Conservation (phyloP, 441 rosid genomes). For the Erysimum pusillum region DNA sequence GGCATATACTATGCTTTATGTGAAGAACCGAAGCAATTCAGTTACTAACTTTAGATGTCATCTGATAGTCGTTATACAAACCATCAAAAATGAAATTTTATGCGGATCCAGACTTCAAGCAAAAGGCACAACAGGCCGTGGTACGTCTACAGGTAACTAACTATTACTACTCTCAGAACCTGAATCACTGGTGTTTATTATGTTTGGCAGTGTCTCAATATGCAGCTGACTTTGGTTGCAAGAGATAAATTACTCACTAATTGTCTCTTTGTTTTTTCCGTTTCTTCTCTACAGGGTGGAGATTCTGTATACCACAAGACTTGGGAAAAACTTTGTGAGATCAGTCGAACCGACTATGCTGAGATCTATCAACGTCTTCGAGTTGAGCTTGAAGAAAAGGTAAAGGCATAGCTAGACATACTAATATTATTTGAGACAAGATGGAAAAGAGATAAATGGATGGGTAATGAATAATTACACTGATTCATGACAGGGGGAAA, state of each 20-base stretch:
- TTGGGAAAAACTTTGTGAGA: conserved; percentile 88
- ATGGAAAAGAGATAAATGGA: conserved; percentile 8
- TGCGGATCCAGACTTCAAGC: conserved; percentile 73
- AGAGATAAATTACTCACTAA: conserved; percentile 11
- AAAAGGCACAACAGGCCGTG: conserved; percentile 89
- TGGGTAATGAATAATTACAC: background rate
- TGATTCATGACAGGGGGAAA: conserved; percentile 74
- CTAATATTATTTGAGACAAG: conserved; percentile 6
- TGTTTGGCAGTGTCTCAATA: conserved; percentile 8
- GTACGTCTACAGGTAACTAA: conserved; percentile 86
- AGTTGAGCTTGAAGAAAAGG: conserved; percentile 87
- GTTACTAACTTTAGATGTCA: conserved; percentile 42
- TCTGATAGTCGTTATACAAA: conserved; percentile 76
- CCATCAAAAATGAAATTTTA: conserved; percentile 85
- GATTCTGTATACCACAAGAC: conserved; percentile 76
- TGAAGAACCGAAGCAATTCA: conserved; percentile 19
- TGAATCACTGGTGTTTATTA: conserved; percentile 7
- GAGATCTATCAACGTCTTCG: conserved; percentile 79
- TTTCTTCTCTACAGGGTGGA: conserved; percentile 66
- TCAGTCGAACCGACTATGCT: conserved; percentile 82
- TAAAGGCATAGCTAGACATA: conserved; percentile 34
- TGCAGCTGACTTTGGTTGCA: background rate
- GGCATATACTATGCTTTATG: background rate
- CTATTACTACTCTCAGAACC: background rate
- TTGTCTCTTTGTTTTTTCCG: background rate